These are phyloP conservation scores for Cenchrus fungigraminus DNA, from an alignment of 176 grass and related monocot species.

Conservation along the genomic window DNA sequence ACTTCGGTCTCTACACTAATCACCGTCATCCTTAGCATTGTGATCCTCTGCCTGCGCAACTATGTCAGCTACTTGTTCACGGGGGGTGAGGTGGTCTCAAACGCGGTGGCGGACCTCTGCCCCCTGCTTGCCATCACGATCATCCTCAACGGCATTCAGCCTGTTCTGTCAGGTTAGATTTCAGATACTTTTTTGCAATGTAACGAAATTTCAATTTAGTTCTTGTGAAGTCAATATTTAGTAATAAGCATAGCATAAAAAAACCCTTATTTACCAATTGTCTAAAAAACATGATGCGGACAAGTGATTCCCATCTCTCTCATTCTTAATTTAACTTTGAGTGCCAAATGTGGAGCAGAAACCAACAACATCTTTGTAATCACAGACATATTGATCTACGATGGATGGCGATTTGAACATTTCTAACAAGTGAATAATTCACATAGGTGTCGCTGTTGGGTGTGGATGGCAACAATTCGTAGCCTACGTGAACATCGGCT, in stretches of 20 bases:
- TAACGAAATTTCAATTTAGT: background rate
- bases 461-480: constrained; percentile 96
- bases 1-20: constrained; percentile 46
- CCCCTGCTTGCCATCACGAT: constrained; percentile 64
- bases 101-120: constrained; percentile 66
- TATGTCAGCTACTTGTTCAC: constrained; percentile 85
- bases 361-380: background rate
- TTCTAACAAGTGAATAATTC: constrained; percentile 14
- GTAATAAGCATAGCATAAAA: background rate
- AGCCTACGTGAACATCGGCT: constrained; percentile 89
- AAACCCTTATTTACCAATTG: background rate
- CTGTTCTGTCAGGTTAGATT: constrained; percentile 66
- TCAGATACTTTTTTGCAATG: background rate
- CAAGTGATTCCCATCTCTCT: background rate
- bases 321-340: background rate
- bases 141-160: constrained; percentile 79
- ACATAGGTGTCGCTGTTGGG: constrained; percentile 83
- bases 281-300: background rate
- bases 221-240: background rate
- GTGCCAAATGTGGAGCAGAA: background rate
- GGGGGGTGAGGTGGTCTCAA: constrained; percentile 61
- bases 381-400: background rate
- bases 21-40: constrained; percentile 29
- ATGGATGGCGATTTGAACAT: background rate
- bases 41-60: constrained; percentile 59